These are phyloP conservation scores for Ceratocystis cacaofunesta DNA, from an alignment of 2,329 filamentous ascomycete genomes.

Conservation along the genomic window DNA sequence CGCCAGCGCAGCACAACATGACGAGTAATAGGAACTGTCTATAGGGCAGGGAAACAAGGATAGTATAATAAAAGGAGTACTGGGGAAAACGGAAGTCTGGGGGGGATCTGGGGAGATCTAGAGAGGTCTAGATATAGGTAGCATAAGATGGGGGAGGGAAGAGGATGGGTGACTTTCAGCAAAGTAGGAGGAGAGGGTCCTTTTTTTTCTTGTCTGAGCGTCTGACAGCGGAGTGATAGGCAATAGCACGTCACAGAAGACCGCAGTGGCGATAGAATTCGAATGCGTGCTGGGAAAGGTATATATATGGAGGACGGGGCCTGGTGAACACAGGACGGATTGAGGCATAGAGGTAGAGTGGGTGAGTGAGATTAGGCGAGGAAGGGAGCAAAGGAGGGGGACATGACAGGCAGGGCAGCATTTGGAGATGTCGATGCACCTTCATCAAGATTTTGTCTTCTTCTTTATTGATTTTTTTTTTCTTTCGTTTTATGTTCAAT, in stretches of 20 bases:
- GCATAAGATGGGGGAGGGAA: not conserved
- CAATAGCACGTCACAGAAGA: not conserved
- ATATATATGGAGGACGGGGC: conserved; percentile 12
- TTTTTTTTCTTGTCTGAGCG: not conserved
- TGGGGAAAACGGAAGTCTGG: too few relatives aligned
- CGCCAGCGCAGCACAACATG: not conserved
- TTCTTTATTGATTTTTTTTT: not conserved
- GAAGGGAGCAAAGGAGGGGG: not conserved
- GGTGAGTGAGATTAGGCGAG: not conserved
- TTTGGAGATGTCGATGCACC: not conserved
- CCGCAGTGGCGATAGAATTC: not conserved
- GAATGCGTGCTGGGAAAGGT: not conserved
- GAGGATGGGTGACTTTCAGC: not conserved
- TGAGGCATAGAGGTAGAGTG: not conserved
- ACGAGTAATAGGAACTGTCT: not conserved
- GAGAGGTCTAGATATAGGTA: not conserved
- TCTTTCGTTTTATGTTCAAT: not conserved
- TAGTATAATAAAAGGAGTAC: too few relatives aligned
- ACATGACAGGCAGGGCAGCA: not conserved
- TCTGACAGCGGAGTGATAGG: not conserved
- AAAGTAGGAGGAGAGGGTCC: too few relatives aligned
- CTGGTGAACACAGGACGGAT: not conserved
- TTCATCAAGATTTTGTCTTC: not conserved
- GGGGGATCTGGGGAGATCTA: not conserved
- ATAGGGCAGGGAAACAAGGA: not conserved